phyloP scores from a whole-genome alignment of 2,329 filamentous ascomycete species.

The Phaeosphaeria sp. region DNA sequence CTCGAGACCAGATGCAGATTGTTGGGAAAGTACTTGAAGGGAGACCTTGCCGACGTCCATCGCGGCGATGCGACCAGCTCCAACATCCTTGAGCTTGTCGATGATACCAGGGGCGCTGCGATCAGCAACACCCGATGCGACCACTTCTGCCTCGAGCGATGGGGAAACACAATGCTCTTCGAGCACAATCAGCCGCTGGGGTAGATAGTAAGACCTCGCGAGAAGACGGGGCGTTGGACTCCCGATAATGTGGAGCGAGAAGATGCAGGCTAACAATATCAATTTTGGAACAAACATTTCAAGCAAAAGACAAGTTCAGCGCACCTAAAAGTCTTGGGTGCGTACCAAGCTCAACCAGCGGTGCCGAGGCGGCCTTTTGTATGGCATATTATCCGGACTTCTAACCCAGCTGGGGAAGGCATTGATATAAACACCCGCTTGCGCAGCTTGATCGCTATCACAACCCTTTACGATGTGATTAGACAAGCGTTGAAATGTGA shows the following conservation, averaged over 20 bases:
- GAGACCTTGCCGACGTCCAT: conserved; percentile 14
- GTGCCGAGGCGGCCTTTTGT: too few relatives aligned
- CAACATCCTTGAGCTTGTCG: conserved; percentile 11
- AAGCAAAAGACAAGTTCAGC: too few relatives aligned
- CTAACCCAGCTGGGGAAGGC: too few relatives aligned
- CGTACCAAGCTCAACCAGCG: too few relatives aligned
- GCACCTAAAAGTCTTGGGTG: too few relatives aligned
- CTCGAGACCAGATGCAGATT: conserved; percentile 3
- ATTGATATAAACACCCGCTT: too few relatives aligned
- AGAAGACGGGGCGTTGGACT: background rate
- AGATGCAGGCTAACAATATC: background rate
- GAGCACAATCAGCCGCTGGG: conserved; percentile 13
- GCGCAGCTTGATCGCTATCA: too few relatives aligned
- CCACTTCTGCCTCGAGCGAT: conserved; percentile 12
- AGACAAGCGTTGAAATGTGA: background rate
- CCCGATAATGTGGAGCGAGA: background rate
- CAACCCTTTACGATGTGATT: background rate
- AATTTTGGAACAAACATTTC: background rate
- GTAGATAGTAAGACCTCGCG: conserved; percentile 4
- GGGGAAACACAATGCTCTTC: conserved; percentile 16
- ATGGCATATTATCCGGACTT: too few relatives aligned
- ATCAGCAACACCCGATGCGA: conserved; percentile 6
- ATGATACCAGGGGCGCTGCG: conserved; percentile 3
- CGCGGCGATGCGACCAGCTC: conserved; percentile 9
- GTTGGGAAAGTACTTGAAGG: conserved; percentile 14